These are phyloP conservation scores for Malassezia pachydermatis DNA, from an alignment of 1,284 basidiomycete genomes.

Conservation along the genomic window DNA sequence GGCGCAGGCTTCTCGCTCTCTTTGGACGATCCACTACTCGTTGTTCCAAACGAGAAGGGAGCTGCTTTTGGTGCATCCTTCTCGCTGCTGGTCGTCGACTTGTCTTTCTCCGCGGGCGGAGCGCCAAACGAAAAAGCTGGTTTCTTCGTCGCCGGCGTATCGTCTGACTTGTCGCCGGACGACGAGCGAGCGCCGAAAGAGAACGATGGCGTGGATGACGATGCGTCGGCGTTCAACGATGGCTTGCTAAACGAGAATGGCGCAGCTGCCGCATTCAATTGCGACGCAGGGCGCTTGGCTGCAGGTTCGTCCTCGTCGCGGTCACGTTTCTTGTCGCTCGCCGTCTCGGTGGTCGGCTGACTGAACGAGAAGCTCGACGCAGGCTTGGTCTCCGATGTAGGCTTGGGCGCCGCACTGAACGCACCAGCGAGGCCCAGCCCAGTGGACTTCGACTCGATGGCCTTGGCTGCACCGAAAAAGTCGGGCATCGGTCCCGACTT, in stretches of 20 bases:
- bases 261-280: not conserved
- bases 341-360: too few species aligned
- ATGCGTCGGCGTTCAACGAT: constrained; percentile 10
- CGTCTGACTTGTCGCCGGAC: not conserved
- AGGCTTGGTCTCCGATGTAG: not conserved
- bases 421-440: constrained; percentile 6
- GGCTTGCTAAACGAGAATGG: constrained; percentile 22
- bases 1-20: not conserved
- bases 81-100: not conserved
- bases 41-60: constrained; percentile 24
- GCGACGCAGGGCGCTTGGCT: not conserved
- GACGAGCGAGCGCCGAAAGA: constrained; percentile 1
- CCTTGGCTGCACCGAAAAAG: constrained; percentile 26
- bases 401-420: constrained; percentile 9
- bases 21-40: constrained; percentile 16
- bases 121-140: not conserved
- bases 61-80: not conserved
- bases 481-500: constrained; percentile 38
- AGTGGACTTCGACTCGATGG: not conserved
- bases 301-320: constrained; percentile 10
- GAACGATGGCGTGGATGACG: not conserved
- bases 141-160: not conserved
- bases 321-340: constrained; percentile 3
- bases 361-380: constrained; percentile 12
- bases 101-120: constrained; percentile 7